Percentiles rank a stretch among this genome's conserved stretches.
Conservation (phyloP, 306 rosid genomes). For the Comarum palustre region DNA sequence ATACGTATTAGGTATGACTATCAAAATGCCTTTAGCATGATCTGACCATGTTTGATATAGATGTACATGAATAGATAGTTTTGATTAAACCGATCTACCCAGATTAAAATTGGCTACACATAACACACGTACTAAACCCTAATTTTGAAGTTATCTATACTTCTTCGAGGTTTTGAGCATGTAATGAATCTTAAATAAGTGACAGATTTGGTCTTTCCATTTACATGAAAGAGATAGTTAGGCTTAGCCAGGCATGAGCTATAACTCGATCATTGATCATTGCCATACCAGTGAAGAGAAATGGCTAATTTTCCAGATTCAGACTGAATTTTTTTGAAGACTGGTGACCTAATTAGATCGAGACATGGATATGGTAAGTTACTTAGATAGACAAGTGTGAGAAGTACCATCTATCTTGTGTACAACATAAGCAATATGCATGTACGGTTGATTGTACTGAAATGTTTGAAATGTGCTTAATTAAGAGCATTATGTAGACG, state of each 20-base stretch:
- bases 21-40: background rate
- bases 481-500: background rate
- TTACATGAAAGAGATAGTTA: background rate
- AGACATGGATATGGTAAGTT: background rate
- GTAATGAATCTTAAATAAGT: background rate
- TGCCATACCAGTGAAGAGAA: background rate
- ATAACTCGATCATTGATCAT: background rate
- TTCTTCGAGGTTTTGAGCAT: background rate
- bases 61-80: background rate
- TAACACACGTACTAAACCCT: background rate
- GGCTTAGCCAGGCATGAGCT: background rate
- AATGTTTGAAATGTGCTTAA: background rate
- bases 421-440: background rate
- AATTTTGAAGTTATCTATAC: background rate
- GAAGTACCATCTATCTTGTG: background rate
- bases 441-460: background rate
- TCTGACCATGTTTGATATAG: background rate
- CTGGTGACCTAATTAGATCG: too few species aligned
- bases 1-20: constrained; percentile 6
- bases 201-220: background rate
- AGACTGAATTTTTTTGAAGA: background rate
- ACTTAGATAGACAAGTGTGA: background rate
- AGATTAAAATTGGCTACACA: background rate
- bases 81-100: background rate
- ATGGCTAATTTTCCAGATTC: background rate